Percentiles rank a stretch among this genome's conserved stretches.
phyloP scores from a whole-genome alignment of 805 yeast genomes.

The Hanseniaspora meyeri region DNA sequence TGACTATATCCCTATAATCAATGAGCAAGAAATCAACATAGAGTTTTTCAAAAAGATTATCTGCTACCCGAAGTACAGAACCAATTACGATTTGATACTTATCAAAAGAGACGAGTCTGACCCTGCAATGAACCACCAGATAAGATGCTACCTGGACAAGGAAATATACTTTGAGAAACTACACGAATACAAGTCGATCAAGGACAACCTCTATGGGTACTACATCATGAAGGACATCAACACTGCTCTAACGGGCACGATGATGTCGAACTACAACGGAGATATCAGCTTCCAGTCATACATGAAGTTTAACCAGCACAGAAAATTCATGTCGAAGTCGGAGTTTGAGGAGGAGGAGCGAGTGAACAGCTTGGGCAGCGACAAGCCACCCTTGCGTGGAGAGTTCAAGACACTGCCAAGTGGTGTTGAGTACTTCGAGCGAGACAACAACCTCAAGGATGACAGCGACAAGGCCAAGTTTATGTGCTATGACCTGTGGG shows the following conservation, averaged over 20 bases:
- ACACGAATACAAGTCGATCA: neutral
- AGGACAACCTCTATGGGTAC: neutral
- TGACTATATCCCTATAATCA: constrained; percentile 12
- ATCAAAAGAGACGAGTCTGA: neutral
- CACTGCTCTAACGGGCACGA: constrained; percentile 8
- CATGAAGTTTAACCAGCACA: neutral
- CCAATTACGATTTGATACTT: constrained; percentile 7
- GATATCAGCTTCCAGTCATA: neutral
- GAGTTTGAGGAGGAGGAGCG: neutral
- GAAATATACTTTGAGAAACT: neutral
- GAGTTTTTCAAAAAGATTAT: constrained; percentile 13
- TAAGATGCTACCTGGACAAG: constrained; percentile 12
- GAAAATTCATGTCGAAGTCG: neutral
- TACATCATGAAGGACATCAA: constrained; percentile 6
- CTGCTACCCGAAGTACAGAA: constrained; percentile 13
- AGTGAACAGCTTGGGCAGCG: neutral
- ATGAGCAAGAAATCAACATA: constrained; percentile 9
- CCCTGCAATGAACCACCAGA: constrained; percentile 13
- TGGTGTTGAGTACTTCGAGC: constrained; percentile 8
- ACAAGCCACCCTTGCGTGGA: neutral
- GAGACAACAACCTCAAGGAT: neutral
- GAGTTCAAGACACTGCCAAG: neutral
- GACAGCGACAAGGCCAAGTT: neutral
- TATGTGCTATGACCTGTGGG: constrained; percentile 12
- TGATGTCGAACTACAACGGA: constrained; percentile 10